A percentile compares a stretch with the other conserved stretches of the same genome.
Conservation (phyloP, 768 basidiomycete genomes). For the Lactarius akahatsu region DNA sequence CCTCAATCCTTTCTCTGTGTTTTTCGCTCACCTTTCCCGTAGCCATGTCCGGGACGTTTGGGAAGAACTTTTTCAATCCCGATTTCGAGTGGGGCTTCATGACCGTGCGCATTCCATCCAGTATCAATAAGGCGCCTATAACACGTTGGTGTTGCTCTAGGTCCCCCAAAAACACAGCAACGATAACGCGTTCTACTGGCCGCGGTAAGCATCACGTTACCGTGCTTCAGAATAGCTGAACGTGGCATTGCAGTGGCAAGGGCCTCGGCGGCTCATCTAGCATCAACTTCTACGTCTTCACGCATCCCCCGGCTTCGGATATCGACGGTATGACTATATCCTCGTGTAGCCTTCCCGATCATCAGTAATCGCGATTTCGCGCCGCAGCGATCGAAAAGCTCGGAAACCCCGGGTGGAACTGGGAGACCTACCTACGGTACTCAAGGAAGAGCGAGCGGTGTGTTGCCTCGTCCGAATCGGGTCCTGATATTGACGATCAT, state of each 20-base stretch:
- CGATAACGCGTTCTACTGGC: slow-evolving; percentile 23
- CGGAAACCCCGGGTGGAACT: slow-evolving; percentile 36
- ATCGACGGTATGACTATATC: slow-evolving; percentile 26
- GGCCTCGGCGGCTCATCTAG: slow-evolving; percentile 28
- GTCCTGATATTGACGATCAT: not conserved
- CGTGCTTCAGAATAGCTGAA: not conserved
- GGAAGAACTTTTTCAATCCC: slow-evolving; percentile 25
- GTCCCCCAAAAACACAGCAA: slow-evolving; percentile 27
- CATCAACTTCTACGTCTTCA: slow-evolving; percentile 30
- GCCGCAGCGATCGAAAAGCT: slow-evolving; percentile 29
- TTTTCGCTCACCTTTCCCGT: not conserved
- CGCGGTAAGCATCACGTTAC: slow-evolving; percentile 5
- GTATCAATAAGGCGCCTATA: too few relatives aligned
- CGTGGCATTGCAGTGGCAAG: slow-evolving; percentile 22
- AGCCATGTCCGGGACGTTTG: slow-evolving; percentile 25
- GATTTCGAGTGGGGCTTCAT: slow-evolving; percentile 29
- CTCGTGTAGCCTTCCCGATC: too few relatives aligned
- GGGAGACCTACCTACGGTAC: slow-evolving; percentile 30
- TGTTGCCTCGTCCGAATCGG: not conserved
- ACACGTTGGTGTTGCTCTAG: slow-evolving; percentile 6
- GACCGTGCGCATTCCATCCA: slow-evolving; percentile 17
- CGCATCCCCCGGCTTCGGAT: slow-evolving; percentile 30
- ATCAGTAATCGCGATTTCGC: not conserved
- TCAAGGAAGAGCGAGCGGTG: slow-evolving; percentile 27
- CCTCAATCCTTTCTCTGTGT: not conserved